Base-by-base conservation (phyloP, 2,329 filamentous ascomycete species). In the Ophiostoma triangulosporum region DNA sequence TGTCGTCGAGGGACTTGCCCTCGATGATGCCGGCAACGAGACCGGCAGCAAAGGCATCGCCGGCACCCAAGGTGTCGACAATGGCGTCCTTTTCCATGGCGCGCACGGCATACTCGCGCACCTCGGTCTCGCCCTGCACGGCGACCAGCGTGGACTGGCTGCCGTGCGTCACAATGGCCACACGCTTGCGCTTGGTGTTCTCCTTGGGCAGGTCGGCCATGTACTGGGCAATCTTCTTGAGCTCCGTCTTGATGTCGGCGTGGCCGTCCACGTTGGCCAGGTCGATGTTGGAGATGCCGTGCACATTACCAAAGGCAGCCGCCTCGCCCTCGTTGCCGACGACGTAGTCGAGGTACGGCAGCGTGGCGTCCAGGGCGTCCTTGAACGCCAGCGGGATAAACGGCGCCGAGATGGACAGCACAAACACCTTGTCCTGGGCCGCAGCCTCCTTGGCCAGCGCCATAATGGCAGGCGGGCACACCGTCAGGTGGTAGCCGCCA, bases 351-450 rank as follows among this genome's bases (percentile, higher is more conserved):
- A 89, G 94, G 80, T 95, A 96, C 29, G 86, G 86, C 52, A 88
- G 76, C 53, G 86, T 84, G 63, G 82, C 83, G 70, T 95, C 88
- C 48, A 98, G 80, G 60, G 82, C 86, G 50, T 96, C 90, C 77
- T 96, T 96, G 84, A 97, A 98, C 79, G 96, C 95, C 67, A 95
- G 86, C 36, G 85, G 75, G 65, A 98, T 95, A 76, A 98, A 98
- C 56, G 93, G 93, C 7, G 93, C 93, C 51, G 88, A 93, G 57
- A 98, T 81, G 62, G 89, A 94, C 62, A 98, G 82, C 63, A 90
- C 81, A 69, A 97, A 95, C 58, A 77, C 76, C 81, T 98, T 98
- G 78, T 97, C 84, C 69, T 88, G 82, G 60, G 77, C 73, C 36
- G 88, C 90, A 55, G 93, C 91, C 72, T 97, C 86, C 70, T 95